These are phyloP conservation scores for Pythium chondricola DNA, from an alignment of 352 stramenopile species.

Conservation along the genomic window DNA sequence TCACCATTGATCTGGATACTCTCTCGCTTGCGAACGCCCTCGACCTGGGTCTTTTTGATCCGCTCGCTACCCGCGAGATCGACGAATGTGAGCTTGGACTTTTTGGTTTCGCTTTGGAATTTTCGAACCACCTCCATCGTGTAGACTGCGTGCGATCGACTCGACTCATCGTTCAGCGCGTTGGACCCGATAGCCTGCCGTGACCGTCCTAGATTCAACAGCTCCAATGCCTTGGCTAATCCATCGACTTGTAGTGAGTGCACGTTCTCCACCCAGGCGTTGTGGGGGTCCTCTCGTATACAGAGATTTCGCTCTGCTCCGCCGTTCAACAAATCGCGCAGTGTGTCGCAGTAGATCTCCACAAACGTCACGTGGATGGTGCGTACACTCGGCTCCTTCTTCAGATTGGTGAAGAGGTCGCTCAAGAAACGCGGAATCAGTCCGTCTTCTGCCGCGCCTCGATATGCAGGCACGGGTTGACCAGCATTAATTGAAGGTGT, in stretches of 20 bases:
- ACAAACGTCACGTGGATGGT: constrained; percentile 56
- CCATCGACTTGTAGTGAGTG: constrained; percentile 30
- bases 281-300: constrained; percentile 34
- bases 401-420: constrained; percentile 36
- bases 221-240: constrained; percentile 33
- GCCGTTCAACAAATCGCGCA: constrained; percentile 85
- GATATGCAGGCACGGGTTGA: too few species aligned
- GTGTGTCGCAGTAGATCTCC: constrained; percentile 93
- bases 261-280: constrained; percentile 38
- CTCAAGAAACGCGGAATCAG: constrained; percentile 45
- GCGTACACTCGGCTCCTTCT: constrained; percentile 30
- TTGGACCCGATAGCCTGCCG: constrained; percentile 32
- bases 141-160: constrained; percentile 56
- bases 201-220: constrained; percentile 34
- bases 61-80: constrained; percentile 53
- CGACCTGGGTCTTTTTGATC: constrained; percentile 48
- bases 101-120: constrained; percentile 36
- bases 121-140: constrained; percentile 42
- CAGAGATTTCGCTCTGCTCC: constrained; percentile 17
- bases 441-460: constrained; percentile 25
- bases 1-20: constrained; percentile 60
- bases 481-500: neutral
- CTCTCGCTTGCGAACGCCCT: constrained; percentile 38
- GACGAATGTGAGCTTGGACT: constrained; percentile 55
- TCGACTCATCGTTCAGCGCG: constrained; percentile 56